A percentile compares a stretch with the other conserved stretches of the same genome.
Evolutionary conservation across 2,329 filamentous ascomycete genomes (phyloP).

Genomic region (Exophiala alcalophila): DNA sequence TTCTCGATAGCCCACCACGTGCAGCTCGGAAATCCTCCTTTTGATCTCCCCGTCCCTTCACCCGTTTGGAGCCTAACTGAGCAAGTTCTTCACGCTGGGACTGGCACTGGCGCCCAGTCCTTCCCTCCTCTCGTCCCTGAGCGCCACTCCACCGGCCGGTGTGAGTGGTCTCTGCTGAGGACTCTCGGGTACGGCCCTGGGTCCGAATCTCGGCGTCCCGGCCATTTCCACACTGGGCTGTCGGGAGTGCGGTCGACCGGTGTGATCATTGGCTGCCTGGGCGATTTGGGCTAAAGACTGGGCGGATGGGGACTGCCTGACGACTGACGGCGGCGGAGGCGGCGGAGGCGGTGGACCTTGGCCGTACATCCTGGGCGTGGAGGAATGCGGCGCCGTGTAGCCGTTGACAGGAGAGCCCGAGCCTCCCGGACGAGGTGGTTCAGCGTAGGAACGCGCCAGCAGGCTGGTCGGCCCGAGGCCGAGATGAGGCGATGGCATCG

Average conservation of each 20-base stretch:
- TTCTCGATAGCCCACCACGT: not conserved
- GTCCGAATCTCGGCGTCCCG: constrained; percentile 19
- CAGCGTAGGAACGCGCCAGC: constrained; percentile 20
- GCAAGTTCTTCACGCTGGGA: constrained; percentile 70
- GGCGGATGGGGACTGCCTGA: constrained; percentile 21
- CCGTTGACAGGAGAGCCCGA: constrained; percentile 24
- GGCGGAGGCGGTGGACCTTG: constrained; percentile 17
- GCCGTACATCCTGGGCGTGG: constrained; percentile 11
- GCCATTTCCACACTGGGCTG: constrained; percentile 22
- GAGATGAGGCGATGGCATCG: constrained; percentile 18
- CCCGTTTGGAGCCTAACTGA: constrained; percentile 54
- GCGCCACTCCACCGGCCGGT: constrained; percentile 25
- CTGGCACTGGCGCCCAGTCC: constrained; percentile 70
- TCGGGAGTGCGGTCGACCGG: constrained; percentile 17
- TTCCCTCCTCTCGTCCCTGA: constrained; percentile 27
- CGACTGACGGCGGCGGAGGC: constrained; percentile 5
- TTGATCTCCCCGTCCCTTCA: too few relatives aligned
- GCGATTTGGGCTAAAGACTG: constrained; percentile 25
- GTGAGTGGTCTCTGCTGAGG: constrained; percentile 23
- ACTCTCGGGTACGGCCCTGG: constrained; percentile 17
- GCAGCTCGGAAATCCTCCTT: too few relatives aligned
- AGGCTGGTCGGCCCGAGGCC: constrained; percentile 17
- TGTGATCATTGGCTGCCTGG: constrained; percentile 20
- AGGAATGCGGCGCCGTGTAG: constrained; percentile 16
- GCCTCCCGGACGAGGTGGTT: constrained; percentile 15